Evolutionary conservation across 2,329 filamentous ascomycete genomes (phyloP).

Genomic region (Neocucurbitaria cava): DNA sequence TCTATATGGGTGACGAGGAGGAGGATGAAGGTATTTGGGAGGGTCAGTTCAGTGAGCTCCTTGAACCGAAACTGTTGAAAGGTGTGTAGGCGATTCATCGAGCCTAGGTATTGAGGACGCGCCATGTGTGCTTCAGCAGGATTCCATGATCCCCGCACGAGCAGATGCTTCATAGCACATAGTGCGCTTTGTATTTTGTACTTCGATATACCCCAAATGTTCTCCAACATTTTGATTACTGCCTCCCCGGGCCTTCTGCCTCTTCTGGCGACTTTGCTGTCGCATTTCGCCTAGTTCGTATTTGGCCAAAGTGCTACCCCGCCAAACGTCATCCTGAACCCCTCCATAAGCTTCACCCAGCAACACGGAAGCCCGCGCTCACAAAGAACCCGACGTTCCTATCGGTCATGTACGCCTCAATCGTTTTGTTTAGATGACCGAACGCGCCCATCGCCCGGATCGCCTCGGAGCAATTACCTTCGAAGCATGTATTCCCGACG

Average conservation of each 20-base stretch:
- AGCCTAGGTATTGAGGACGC: background rate
- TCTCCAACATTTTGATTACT: background rate
- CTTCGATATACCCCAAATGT: slow-evolving; percentile 6
- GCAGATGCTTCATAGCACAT: background rate
- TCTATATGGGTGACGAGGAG: slow-evolving; percentile 35
- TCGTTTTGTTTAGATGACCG: background rate
- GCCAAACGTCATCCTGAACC: slow-evolving; percentile 24
- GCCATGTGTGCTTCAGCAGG: background rate
- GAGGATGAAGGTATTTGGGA: slow-evolving; percentile 29
- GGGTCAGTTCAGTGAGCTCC: slow-evolving; percentile 34
- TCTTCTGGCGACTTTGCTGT: background rate
- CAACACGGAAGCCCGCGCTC: background rate
- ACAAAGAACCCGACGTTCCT: background rate
- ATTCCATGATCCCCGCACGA: background rate
- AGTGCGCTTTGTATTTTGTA: too few relatives aligned
- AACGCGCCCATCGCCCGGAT: background rate
- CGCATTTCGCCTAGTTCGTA: background rate
- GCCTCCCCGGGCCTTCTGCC: background rate
- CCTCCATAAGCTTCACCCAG: slow-evolving; percentile 7
- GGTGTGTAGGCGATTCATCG: slow-evolving; percentile 15
- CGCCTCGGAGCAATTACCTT: background rate
- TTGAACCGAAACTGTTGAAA: slow-evolving; percentile 38
- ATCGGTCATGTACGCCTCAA: background rate
- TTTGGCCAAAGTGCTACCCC: slow-evolving; percentile 12
- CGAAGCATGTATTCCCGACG: slow-evolving; percentile 1